phyloP scores from a whole-genome alignment of 1,284 basidiomycete genomes.

The Takashimella koratensis region DNA sequence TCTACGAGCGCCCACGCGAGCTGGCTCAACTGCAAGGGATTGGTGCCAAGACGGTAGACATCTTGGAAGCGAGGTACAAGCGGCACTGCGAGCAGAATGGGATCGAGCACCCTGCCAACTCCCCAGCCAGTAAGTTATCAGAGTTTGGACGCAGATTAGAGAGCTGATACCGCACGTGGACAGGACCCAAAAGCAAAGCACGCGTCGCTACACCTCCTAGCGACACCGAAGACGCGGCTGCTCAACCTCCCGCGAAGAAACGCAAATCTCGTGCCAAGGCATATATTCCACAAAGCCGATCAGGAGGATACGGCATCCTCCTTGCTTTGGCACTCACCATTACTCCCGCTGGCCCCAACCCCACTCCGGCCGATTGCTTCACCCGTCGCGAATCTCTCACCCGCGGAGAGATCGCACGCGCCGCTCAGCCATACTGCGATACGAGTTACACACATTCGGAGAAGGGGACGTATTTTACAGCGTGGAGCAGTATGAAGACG shows the following conservation, averaged over 20 bases:
- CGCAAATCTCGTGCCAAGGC: conserved; percentile 22
- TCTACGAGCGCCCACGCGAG: conserved; percentile 36
- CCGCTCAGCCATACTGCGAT: conserved; percentile 38
- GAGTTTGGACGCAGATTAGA: background rate
- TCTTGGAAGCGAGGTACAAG: conserved; percentile 37
- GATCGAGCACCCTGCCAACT: conserved; percentile 15
- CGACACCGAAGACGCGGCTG: conserved; percentile 7
- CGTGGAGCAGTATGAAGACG: conserved; percentile 47
- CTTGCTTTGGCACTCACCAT: conserved; percentile 38
- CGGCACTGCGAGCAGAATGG: conserved; percentile 36
- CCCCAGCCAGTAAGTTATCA: conserved; percentile 26
- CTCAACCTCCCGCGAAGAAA: conserved; percentile 16
- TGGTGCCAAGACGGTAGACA: conserved; percentile 38
- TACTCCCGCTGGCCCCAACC: conserved; percentile 18
- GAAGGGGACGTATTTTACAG: conserved; percentile 40
- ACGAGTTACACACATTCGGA: conserved; percentile 40
- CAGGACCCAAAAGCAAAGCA: conserved; percentile 18
- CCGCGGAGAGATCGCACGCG: conserved; percentile 37
- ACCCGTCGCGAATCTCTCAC: conserved; percentile 36
- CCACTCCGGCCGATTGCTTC: conserved; percentile 5
- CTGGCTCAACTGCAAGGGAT: conserved; percentile 37
- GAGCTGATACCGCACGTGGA: conserved; percentile 3
- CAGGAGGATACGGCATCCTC: conserved; percentile 45
- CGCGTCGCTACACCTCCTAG: conserved; percentile 5
- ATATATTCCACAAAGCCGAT: conserved; percentile 39